Evolutionary conservation across 2,329 filamentous ascomycete species (phyloP).

Genomic region (Aspergillus udagawae): DNA sequence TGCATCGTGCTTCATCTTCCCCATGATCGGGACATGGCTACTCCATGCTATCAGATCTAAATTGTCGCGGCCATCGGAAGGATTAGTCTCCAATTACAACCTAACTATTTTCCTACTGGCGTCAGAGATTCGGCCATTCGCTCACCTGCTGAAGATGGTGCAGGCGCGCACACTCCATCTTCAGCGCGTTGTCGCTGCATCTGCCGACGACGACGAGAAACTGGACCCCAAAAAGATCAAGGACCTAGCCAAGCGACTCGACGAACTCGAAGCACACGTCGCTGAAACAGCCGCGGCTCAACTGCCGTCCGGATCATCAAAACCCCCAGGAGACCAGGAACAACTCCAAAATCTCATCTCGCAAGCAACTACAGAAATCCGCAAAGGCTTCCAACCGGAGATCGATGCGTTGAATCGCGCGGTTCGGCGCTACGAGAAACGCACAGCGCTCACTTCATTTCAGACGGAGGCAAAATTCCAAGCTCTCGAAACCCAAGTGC

Average conservation of each 20-base stretch:
- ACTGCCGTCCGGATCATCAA: conserved; percentile 12
- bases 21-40: conserved; percentile 74
- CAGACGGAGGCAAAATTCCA: conserved; percentile 73
- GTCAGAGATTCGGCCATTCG: conserved; percentile 77
- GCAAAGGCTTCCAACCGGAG: conserved; percentile 68
- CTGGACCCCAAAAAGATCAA: conserved; percentile 38
- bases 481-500: conserved; percentile 65
- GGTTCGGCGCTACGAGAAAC: conserved; percentile 87
- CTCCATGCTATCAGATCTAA: conserved; percentile 77
- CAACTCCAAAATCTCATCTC: conserved; percentile 40
- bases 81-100: conserved; percentile 88
- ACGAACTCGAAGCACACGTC: conserved; percentile 62
- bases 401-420: conserved; percentile 85
- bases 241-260: conserved; percentile 62
- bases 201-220: conserved; percentile 29
- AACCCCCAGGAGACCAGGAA: conserved; percentile 13
- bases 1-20: conserved; percentile 72
- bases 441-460: conserved; percentile 67
- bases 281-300: conserved; percentile 33
- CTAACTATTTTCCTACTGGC: conserved; percentile 84
- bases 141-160: conserved; percentile 76
- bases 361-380: conserved; percentile 52
- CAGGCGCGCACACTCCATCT: conserved; percentile 75
- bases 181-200: conserved; percentile 61
- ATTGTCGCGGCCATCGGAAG: conserved; percentile 77